Percentiles rank a stretch among this genome's conserved stretches.
Conservation (phyloP, 352 stramenopile genomes). For the Pythium utonaiense region DNA sequence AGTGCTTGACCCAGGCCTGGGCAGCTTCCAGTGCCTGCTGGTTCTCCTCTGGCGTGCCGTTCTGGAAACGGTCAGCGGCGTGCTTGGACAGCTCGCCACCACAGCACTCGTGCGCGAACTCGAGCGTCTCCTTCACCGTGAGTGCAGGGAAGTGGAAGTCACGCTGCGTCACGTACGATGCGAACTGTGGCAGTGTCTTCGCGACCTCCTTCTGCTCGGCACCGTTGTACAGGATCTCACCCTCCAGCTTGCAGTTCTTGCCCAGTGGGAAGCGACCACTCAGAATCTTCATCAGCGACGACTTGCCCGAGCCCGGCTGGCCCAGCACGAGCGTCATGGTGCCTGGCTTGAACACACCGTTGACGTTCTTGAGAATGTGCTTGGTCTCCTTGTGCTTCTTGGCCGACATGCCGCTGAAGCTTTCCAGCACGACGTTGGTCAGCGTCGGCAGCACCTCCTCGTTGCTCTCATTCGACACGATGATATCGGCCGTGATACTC, state of each 20-base stretch:
- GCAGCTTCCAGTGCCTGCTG: slow-evolving; percentile 15
- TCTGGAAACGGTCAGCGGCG: slow-evolving; percentile 23
- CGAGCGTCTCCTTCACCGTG: slow-evolving; percentile 53
- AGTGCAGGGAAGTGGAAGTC: slow-evolving; percentile 43
- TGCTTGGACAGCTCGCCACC: slow-evolving; percentile 29
- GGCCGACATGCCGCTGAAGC: slow-evolving; percentile 30
- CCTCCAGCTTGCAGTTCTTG: slow-evolving; percentile 38
- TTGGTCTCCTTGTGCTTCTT: slow-evolving; percentile 48
- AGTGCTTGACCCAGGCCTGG: slow-evolving; percentile 23
- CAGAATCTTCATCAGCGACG: slow-evolving; percentile 58
- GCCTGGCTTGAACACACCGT: slow-evolving; percentile 44
- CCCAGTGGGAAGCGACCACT: slow-evolving; percentile 43
- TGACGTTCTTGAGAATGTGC: slow-evolving; percentile 43
- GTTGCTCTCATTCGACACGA: slow-evolving; percentile 31
- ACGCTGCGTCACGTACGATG: slow-evolving; percentile 51
- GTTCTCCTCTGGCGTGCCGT: slow-evolving; percentile 19
- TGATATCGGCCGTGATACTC: slow-evolving; percentile 41
- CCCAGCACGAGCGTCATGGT: slow-evolving; percentile 63
- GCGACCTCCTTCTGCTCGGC: slow-evolving; percentile 24
- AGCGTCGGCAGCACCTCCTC: slow-evolving; percentile 41
- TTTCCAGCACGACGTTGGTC: slow-evolving; percentile 44
- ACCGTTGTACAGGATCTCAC: slow-evolving; percentile 56
- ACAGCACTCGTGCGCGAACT: slow-evolving; percentile 61
- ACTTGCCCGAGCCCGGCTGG: slow-evolving; percentile 52
- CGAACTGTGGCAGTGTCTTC: slow-evolving; percentile 41